Percentiles rank a stretch among this genome's conserved stretches.
Conservation (phyloP, 2,329 filamentous ascomycete genomes). For the Lasiodiplodia hormozganensis region DNA sequence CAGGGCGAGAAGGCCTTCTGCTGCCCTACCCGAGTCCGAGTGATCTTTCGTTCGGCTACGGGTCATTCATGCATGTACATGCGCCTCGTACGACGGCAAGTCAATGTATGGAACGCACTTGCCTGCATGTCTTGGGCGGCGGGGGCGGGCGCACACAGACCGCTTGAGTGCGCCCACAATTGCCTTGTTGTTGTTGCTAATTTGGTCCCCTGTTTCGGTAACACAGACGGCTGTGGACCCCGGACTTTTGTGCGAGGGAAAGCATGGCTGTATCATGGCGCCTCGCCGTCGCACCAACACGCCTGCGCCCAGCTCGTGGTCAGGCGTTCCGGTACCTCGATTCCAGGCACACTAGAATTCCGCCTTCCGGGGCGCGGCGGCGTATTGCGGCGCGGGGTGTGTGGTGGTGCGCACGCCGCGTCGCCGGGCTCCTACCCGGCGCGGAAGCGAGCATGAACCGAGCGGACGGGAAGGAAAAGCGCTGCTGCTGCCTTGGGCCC, state of each 20-base stretch:
- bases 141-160: not conserved
- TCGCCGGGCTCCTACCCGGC: not conserved
- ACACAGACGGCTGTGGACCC: not conserved
- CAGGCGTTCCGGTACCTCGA: not conserved
- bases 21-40: not conserved
- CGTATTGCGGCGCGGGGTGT: not conserved
- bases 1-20: not conserved
- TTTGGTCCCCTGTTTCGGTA: not conserved
- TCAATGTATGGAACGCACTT: not conserved
- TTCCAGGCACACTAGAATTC: not conserved
- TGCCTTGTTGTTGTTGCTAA: slow-evolving; percentile 1
- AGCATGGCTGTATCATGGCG: not conserved
- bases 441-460: not conserved
- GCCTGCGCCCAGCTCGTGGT: slow-evolving; percentile 2
- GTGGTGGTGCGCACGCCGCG: not conserved
- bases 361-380: not conserved
- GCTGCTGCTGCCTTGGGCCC: not conserved
- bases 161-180: too few species aligned
- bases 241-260: not conserved
- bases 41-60: not conserved
- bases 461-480: not conserved
- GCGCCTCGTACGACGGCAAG: slow-evolving; percentile 6
- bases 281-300: not conserved
- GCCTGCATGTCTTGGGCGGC: slow-evolving; percentile 15
- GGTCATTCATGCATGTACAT: not conserved